These are phyloP conservation scores for Mycena epipterygia DNA, from an alignment of 768 basidiomycete genomes.

Conservation along the genomic window DNA sequence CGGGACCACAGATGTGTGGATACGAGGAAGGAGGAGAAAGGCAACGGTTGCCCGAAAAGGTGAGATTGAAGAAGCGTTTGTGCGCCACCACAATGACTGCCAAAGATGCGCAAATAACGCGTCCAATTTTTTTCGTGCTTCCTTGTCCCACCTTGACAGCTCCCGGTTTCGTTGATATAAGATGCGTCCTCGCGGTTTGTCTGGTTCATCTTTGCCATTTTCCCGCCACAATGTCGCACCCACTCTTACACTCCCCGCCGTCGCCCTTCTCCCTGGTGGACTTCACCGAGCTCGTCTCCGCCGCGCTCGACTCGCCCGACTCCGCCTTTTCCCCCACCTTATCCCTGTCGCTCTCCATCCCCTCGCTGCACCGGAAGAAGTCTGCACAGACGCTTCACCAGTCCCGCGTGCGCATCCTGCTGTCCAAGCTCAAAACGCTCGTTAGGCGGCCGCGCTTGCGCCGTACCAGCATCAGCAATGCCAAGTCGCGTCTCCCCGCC, in stretches of 20 bases:
- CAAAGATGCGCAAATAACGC: neutral
- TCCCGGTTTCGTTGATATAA: neutral
- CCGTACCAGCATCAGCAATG: neutral
- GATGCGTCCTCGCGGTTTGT: neutral
- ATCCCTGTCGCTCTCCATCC: neutral
- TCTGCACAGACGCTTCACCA: neutral
- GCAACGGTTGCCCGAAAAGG: neutral
- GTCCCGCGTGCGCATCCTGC: neutral
- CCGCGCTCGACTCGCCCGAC: slow-evolving; percentile 27
- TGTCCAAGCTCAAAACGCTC: slow-evolving; percentile 22
- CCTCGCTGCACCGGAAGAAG: slow-evolving; percentile 4
- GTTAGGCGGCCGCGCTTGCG: neutral
- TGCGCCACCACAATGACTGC: neutral
- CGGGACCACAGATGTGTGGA: too few species aligned
- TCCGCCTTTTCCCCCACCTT: neutral
- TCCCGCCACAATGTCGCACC: neutral
- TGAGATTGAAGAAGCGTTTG: neutral
- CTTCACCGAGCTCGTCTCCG: slow-evolving; percentile 23
- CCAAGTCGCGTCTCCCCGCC: neutral
- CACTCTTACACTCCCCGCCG: neutral
- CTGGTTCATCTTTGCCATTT: neutral
- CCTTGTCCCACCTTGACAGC: neutral
- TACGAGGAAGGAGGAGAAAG: too few species aligned
- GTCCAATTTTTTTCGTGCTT: neutral
- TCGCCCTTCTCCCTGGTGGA: slow-evolving; percentile 23